Percentiles rank a stretch among this genome's conserved stretches.
Conservation (phyloP, 768 basidiomycete species). For the Lactarius pseudohatsudake region DNA sequence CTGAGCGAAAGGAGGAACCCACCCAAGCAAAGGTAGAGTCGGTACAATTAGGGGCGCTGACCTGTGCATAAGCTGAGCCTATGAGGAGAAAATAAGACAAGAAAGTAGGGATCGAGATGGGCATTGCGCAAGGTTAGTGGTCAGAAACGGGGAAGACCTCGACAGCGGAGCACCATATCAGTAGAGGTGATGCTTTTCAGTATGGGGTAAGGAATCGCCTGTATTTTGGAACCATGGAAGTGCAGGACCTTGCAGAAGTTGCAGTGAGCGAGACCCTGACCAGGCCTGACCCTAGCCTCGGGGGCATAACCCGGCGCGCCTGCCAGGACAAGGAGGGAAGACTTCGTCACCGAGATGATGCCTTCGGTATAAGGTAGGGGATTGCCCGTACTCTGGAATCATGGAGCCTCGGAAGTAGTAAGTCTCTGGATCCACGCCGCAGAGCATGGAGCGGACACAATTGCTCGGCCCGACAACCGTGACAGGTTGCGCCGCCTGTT, state of each 20-base stretch:
- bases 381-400: too few species aligned
- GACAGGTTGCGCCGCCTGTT: too few species aligned
- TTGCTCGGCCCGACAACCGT: too few species aligned
- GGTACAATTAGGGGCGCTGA: constrained; percentile 17
- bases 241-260: neutral
- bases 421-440: too few species aligned
- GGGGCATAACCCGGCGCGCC: neutral
- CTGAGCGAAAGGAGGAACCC: neutral
- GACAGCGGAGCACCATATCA: neutral
- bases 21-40: constrained; percentile 16
- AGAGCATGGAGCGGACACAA: too few species aligned
- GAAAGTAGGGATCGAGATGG: neutral
- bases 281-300: neutral
- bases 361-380: too few species aligned
- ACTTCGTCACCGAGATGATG: too few species aligned
- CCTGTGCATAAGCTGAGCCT: neutral
- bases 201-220: neutral
- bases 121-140: neutral
- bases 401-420: too few species aligned
- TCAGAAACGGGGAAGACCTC: neutral
- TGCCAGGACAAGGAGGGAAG: too few species aligned
- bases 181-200: neutral
- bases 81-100: neutral
- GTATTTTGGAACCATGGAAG: neutral
- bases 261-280: neutral